Evolutionary conservation across 371 early-diverging fungal species (phyloP).

Genomic region (Nematocida ironsii): DNA sequence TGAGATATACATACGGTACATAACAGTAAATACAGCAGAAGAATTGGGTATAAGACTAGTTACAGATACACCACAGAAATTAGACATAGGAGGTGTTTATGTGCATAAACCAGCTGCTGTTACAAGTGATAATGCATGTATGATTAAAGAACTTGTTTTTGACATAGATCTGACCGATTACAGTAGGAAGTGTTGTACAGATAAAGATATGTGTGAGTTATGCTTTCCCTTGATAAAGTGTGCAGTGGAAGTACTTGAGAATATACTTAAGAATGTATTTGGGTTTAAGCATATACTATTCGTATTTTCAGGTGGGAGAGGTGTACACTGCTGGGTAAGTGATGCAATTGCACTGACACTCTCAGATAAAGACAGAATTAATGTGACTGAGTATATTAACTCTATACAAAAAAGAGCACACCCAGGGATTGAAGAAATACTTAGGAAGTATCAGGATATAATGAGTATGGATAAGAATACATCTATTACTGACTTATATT

Average conservation of each 20-base stretch:
- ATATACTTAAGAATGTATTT: slow-evolving; percentile 76
- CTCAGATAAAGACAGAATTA: slow-evolving; percentile 75
- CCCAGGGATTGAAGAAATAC: slow-evolving; percentile 30
- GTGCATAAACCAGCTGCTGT: slow-evolving; percentile 72
- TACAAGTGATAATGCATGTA: slow-evolving; percentile 75
- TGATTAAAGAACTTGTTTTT: slow-evolving; percentile 89
- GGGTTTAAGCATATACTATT: slow-evolving; percentile 86
- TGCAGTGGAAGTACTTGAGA: slow-evolving; percentile 80
- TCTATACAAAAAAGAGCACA: slow-evolving; percentile 32
- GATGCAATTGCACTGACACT: slow-evolving; percentile 80
- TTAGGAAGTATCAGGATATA: slow-evolving; percentile 49
- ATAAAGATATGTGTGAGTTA: slow-evolving; percentile 75
- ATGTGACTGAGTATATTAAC: slow-evolving; percentile 76
- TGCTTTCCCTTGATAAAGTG: slow-evolving; percentile 90
- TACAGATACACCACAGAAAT: slow-evolving; percentile 77
- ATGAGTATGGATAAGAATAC: slow-evolving; percentile 8
- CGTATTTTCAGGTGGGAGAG: slow-evolving; percentile 94
- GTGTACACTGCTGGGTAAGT: slow-evolving; percentile 96
- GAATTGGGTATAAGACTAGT: slow-evolving; percentile 77
- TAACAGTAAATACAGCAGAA: slow-evolving; percentile 75
- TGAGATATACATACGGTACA: slow-evolving; percentile 81
- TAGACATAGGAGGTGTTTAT: slow-evolving; percentile 95
- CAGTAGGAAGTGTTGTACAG: slow-evolving; percentile 84
- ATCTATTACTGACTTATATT: slow-evolving; percentile 73
- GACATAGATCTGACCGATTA: slow-evolving; percentile 99